Percentiles rank a stretch among this genome's conserved stretches.
Conservation (phyloP, 306 rosid species). For the Corylus avellana region DNA sequence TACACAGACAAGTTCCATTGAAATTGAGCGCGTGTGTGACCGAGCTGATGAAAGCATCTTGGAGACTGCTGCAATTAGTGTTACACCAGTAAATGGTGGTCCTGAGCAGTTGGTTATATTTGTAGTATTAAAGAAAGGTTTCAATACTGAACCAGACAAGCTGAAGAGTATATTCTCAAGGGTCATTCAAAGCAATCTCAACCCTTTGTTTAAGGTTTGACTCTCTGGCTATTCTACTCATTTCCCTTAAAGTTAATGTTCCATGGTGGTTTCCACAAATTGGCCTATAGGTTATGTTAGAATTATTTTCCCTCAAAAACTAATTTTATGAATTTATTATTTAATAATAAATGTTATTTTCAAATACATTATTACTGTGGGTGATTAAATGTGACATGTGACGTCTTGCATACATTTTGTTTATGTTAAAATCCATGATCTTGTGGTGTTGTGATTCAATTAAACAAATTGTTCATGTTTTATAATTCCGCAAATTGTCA, state of each 20-base stretch:
- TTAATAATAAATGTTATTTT: too few relatives aligned
- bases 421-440: too few relatives aligned
- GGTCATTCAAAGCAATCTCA: slow-evolving; percentile 73
- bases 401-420: too few relatives aligned
- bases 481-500: too few relatives aligned
- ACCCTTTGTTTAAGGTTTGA: slow-evolving; percentile 79
- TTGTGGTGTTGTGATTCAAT: too few relatives aligned
- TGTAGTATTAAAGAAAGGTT: slow-evolving; percentile 62
- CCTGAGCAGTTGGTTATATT: slow-evolving; percentile 70
- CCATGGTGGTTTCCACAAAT: slow-evolving; percentile 5
- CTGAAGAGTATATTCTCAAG: slow-evolving; percentile 57
- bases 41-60: slow-evolving; percentile 59
- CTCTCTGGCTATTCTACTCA: neutral
- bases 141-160: slow-evolving; percentile 41
- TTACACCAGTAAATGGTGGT: slow-evolving; percentile 59
- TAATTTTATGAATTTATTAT: too few relatives aligned
- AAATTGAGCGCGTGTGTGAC: slow-evolving; percentile 75
- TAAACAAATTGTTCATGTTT: too few relatives aligned
- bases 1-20: slow-evolving; percentile 67
- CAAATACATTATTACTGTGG: too few relatives aligned
- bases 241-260: slow-evolving; percentile 1
- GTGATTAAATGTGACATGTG: too few relatives aligned
- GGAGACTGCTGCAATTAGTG: slow-evolving; percentile 75
- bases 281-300: too few relatives aligned
- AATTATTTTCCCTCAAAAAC: too few relatives aligned